Evolutionary conservation across 1,284 basidiomycete genomes (phyloP).

Genomic region (Mycosarcoma maydis): DNA sequence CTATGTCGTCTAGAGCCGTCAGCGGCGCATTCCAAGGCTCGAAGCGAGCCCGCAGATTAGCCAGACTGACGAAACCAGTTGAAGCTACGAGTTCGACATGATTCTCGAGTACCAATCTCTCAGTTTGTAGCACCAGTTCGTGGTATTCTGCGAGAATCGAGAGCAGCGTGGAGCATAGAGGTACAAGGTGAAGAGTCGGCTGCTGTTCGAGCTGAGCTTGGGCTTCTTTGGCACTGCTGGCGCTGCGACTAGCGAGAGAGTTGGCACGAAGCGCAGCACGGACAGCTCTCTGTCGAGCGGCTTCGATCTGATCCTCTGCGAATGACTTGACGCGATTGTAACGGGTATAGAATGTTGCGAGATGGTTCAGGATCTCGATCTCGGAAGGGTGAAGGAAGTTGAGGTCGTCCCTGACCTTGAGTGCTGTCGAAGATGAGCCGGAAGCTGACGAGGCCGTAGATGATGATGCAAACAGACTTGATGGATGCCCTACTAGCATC

Average conservation of each 20-base stretch:
- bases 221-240: constrained; percentile 10
- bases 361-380: constrained; percentile 36
- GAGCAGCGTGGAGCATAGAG: constrained; percentile 46
- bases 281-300: constrained; percentile 32
- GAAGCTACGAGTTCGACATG: constrained; percentile 34
- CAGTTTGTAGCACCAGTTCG: constrained; percentile 34
- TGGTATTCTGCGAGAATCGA: constrained; percentile 40
- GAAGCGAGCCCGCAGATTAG: constrained; percentile 42
- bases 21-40: constrained; percentile 48
- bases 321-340: constrained; percentile 42
- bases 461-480: constrained; percentile 48
- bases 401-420: constrained; percentile 37
- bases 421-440: constrained; percentile 2
- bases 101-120: constrained; percentile 33
- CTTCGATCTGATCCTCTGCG: constrained; percentile 36
- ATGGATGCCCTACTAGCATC: constrained; percentile 46
- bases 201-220: constrained; percentile 27
- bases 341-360: constrained; percentile 40
- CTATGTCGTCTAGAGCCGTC: constrained; percentile 37
- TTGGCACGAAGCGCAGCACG: constrained; percentile 41
- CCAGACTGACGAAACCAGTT: constrained; percentile 44
- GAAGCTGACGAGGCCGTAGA: background rate
- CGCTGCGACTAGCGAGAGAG: constrained; percentile 17
- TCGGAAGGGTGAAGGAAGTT: constrained; percentile 42
- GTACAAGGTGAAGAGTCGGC: constrained; percentile 45